These are phyloP conservation scores for Dactylellina cionopaga DNA, from an alignment of 2,329 filamentous ascomycete species.

Conservation along the genomic window DNA sequence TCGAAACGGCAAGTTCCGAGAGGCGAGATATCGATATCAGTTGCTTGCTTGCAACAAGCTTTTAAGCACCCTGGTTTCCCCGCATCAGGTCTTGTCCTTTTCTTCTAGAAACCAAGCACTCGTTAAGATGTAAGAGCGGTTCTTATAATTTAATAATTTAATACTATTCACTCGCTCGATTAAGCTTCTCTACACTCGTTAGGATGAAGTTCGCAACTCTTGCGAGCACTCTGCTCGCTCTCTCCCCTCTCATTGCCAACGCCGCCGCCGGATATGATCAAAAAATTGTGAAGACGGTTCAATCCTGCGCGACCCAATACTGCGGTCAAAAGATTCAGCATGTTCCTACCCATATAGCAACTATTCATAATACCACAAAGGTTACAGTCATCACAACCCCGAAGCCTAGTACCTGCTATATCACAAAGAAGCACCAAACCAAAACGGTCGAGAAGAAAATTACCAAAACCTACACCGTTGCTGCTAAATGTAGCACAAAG, in stretches of 20 bases:
- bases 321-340: slow-evolving; percentile 2
- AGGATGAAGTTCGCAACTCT: slow-evolving; percentile 1
- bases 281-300: slow-evolving; percentile 22
- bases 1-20: no score
- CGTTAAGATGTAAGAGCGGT: neutral
- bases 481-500: slow-evolving; percentile 6
- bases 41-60: no score
- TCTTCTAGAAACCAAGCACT: neutral
- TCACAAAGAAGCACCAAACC: slow-evolving; percentile 22
- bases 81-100: neutral
- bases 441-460: slow-evolving; percentile 3
- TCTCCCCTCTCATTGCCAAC: neutral
- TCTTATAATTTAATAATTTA: neutral
- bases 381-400: slow-evolving; percentile 3
- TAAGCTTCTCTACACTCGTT: neutral
- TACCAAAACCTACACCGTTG: slow-evolving; percentile 16
- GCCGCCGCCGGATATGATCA: slow-evolving; percentile 16
- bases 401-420: slow-evolving; percentile 25
- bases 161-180: neutral
- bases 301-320: slow-evolving; percentile 23
- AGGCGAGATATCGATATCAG: no score
- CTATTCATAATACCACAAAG: slow-evolving; percentile 13
- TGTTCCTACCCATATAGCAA: slow-evolving; percentile 1
- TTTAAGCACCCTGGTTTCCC: no score
- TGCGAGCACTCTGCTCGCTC: neutral